Evolutionary conservation across 1,139 yeast species (phyloP).

Genomic region (Barnettozyma hawaiiensis): DNA sequence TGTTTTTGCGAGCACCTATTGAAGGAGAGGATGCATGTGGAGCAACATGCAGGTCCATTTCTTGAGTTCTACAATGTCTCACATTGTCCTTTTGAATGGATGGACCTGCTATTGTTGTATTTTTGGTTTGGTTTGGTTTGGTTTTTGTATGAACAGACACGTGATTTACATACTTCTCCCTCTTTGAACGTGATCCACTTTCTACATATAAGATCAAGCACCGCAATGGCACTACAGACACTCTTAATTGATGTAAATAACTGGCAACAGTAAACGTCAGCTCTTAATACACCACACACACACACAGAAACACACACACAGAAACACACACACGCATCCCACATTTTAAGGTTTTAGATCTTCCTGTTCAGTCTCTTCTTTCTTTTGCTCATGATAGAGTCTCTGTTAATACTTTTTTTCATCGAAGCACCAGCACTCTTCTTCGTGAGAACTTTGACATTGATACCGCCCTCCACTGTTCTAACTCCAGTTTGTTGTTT

Average conservation of each 20-base stretch:
- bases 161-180: too few relatives aligned
- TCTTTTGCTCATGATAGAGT: conserved; percentile 19
- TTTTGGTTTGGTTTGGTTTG: too few relatives aligned
- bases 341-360: too few relatives aligned
- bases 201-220: not conserved
- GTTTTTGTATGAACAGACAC: not conserved
- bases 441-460: conserved; percentile 18
- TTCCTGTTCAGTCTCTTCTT: conserved; percentile 22
- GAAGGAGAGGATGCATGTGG: too few relatives aligned
- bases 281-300: not conserved
- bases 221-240: not conserved
- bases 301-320: too few relatives aligned
- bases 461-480: conserved; percentile 21
- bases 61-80: too few relatives aligned
- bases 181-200: not conserved
- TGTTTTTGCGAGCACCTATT: too few relatives aligned
- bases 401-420: conserved; percentile 17
- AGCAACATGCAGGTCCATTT: too few relatives aligned
- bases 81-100: too few relatives aligned
- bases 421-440: conserved; percentile 5
- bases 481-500: conserved; percentile 12
- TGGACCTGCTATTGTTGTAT: too few relatives aligned
- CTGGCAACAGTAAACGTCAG: not conserved
- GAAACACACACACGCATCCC: too few relatives aligned
- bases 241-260: not conserved